Conservation (phyloP, 2,329 filamentous ascomycete species). For the Proliferodiscus dingleyae region DNA sequence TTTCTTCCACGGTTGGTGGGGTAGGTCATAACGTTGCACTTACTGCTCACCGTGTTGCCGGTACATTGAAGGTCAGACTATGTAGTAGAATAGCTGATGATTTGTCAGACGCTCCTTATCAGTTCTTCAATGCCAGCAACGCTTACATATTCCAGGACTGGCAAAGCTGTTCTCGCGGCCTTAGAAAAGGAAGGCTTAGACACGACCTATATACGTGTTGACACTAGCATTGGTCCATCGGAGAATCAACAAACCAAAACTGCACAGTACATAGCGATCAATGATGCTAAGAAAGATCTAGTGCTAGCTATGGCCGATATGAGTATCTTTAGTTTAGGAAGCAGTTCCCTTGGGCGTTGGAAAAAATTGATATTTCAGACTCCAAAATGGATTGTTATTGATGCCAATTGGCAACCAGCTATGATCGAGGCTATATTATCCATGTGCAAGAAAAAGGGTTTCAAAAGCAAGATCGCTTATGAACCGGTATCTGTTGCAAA, state of each 20-base stretch:
- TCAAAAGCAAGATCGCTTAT: constrained; percentile 61
- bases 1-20: constrained; percentile 80
- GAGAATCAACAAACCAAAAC: constrained; percentile 41
- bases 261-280: constrained; percentile 87
- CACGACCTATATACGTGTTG: constrained; percentile 48
- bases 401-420: constrained; percentile 75
- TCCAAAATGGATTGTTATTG: constrained; percentile 70
- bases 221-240: background rate
- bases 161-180: constrained; percentile 64
- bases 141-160: constrained; percentile 49
- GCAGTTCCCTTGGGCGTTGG: background rate
- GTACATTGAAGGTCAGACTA: constrained; percentile 56
- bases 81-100: constrained; percentile 82
- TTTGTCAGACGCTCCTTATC: constrained; percentile 43
- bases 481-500: constrained; percentile 88
- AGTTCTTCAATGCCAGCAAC: background rate
- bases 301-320: constrained; percentile 96
- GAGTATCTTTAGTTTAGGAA: constrained; percentile 45
- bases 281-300: constrained; percentile 76
- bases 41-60: constrained; percentile 67
- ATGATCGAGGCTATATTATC: constrained; percentile 64
- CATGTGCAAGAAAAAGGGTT: constrained; percentile 42
- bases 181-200: constrained; percentile 62
- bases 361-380: background rate
- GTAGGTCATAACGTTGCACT: constrained; percentile 90